Base-by-base conservation (phyloP, 768 basidiomycete species). In the Mycena vulgaris region DNA sequence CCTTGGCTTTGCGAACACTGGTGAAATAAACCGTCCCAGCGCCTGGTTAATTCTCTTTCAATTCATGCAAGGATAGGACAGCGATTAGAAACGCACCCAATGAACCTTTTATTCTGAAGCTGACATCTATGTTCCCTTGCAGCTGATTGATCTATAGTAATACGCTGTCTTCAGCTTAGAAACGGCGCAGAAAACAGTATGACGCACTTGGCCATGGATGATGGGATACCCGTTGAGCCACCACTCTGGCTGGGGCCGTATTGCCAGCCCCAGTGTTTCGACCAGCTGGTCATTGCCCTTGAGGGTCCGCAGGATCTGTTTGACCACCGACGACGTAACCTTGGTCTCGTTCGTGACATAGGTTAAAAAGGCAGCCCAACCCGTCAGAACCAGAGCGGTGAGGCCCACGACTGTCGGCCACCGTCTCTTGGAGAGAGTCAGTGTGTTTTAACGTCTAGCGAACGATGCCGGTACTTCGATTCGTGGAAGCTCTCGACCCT, bases 11-110 rank as follows among this genome's bases (percentile, higher is more conserved):
- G 48, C 94, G 87, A 64, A 95, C 91, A 77, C 93, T 94, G 3
- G 93, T 95, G 78, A 95, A 95, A 76, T 95, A 95, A 2, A 95
- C 78, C 21, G 93, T 95, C 8, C 94, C 94, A 23, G 89, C 84
- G 25, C 88, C 93, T 94, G 66, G 8, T 28, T 31, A 49, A 10
- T 33, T 5, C 30, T 28, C 31, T 23, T 23, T 70, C 28, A 19
- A 45, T 31, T 42, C 42, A 42, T 42, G 33, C 47, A 1, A 62
- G 25, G n/a, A 6, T 51, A 47, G 47, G 16, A 25, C 35, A 25
- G 49, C n/a, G 56, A 5, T 53, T 21, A 16, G 30, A 48, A 8
- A 76, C 83, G 51, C 27, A 90, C 93, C 89, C 83, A 86, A 89
- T 48, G 92, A 89, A 3, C 93, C 93, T 74, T 89, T 91, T 39